Percentiles rank a stretch among this genome's conserved stretches.
Evolutionary conservation across 192 early-diverging fungal species (phyloP).

Genomic region (Funneliformis geosporum): DNA sequence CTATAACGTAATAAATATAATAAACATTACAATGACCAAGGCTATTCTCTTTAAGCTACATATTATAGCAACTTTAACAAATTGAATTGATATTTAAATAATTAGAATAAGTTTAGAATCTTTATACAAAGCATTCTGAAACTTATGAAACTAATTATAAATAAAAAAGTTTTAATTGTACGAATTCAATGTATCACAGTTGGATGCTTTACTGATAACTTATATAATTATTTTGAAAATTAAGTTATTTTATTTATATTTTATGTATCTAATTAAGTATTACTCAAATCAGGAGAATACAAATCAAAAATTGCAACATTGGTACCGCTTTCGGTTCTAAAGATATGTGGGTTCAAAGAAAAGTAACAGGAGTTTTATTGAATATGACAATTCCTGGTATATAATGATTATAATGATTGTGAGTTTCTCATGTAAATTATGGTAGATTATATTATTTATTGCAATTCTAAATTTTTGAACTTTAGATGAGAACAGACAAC

Average conservation of each 20-base stretch:
- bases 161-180: no score
- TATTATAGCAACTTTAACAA: no score
- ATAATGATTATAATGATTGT: conserved; percentile 13
- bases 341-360: conserved; percentile 85
- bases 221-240: background rate
- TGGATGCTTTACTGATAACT: conserved; percentile 84
- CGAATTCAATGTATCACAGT: conserved; percentile 94
- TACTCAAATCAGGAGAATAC: conserved; percentile 66
- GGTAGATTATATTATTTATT: background rate
- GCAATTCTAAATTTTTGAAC: background rate
- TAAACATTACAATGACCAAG: no score
- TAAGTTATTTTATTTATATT: background rate
- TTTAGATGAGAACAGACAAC: conserved; percentile 72
- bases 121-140: no score
- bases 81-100: no score
- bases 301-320: conserved; percentile 86
- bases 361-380: conserved; percentile 86
- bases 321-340: conserved; percentile 70
- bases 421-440: background rate
- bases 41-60: no score
- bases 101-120: no score
- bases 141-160: no score
- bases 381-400: conserved; percentile 87
- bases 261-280: conserved; percentile 31
- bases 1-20: no score